Evolutionary conservation across 768 basidiomycete genomes (phyloP).

Genomic region (Neoboletus magnificus): DNA sequence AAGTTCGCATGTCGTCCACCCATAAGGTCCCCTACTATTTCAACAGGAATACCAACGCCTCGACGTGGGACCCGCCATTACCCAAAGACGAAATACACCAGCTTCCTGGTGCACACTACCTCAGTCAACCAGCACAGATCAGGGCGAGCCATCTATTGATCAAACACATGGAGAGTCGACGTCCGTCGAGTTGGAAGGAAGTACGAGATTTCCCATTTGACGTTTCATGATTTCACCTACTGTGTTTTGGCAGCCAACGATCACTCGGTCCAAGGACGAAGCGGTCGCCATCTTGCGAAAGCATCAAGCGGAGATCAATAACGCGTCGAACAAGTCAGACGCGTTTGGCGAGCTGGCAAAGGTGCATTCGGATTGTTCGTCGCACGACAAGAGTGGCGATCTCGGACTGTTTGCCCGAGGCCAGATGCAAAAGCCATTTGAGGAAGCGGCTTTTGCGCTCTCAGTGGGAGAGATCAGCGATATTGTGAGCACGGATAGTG

Average conservation of each 20-base stretch:
- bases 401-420: conserved; percentile 81
- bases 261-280: conserved; percentile 85
- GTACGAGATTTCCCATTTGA: conserved; percentile 37
- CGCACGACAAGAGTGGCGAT: conserved; percentile 79
- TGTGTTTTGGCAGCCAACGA: conserved; percentile 38
- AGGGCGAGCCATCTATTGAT: conserved; percentile 94
- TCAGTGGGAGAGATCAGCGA: conserved; percentile 75
- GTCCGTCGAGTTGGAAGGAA: conserved; percentile 84
- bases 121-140: conserved; percentile 52
- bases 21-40: conserved; percentile 84
- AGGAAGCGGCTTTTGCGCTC: conserved; percentile 78
- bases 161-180: conserved; percentile 80
- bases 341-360: conserved; percentile 78
- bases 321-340: conserved; percentile 37
- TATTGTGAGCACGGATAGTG: conserved; percentile 86
- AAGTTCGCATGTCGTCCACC: conserved; percentile 83
- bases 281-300: conserved; percentile 75
- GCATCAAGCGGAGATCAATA: conserved; percentile 60
- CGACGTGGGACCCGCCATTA: conserved; percentile 77
- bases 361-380: conserved; percentile 85
- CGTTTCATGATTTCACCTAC: background rate
- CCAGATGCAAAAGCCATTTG: conserved; percentile 98
- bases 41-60: conserved; percentile 66
- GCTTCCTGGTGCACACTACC: conserved; percentile 68
- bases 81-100: conserved; percentile 54